Percentiles rank a stretch among this genome's conserved stretches.
Conservation (phyloP, 1,284 basidiomycete genomes). For the Ustilago esculenta region DNA sequence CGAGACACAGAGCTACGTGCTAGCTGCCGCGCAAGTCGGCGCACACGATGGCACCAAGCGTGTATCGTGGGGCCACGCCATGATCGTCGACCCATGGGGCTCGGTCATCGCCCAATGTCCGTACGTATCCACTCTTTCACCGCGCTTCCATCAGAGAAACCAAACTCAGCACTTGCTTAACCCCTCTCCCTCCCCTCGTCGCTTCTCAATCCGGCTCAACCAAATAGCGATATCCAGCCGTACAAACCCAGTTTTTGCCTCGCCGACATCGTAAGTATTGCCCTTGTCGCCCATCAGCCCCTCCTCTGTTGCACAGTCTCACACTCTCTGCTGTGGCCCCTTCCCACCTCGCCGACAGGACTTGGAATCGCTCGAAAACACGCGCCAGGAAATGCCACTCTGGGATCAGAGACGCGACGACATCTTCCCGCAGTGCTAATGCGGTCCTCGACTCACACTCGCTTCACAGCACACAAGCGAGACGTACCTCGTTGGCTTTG, state of each 20-base stretch:
- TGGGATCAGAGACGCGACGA: constrained; percentile 62
- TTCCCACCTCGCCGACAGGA: constrained; percentile 24
- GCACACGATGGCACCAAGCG: constrained; percentile 57
- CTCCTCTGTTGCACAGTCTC: background rate
- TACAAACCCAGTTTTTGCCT: constrained; percentile 61
- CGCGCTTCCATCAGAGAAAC: no score
- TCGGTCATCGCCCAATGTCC: constrained; percentile 60
- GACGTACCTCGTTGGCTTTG: no score
- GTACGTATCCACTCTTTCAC: constrained; percentile 29
- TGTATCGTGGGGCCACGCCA: constrained; percentile 65
- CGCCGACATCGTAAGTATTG: constrained; percentile 53
- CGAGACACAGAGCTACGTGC: constrained; percentile 68
- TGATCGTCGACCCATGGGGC: constrained; percentile 66
- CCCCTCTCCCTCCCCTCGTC: no score
- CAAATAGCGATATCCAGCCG: constrained; percentile 56
- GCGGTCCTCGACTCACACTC: background rate
- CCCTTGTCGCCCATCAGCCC: no score
- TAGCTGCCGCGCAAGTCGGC: constrained; percentile 68
- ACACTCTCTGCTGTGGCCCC: background rate
- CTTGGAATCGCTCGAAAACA: constrained; percentile 47
- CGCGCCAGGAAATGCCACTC: constrained; percentile 63
- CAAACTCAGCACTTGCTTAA: no score
- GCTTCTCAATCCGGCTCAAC: no score
- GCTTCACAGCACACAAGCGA: no score
- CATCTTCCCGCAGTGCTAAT: constrained; percentile 51